Base-by-base conservation (phyloP, 2,329 filamentous ascomycete species). In the Sporothrix variecibatus region DNA sequence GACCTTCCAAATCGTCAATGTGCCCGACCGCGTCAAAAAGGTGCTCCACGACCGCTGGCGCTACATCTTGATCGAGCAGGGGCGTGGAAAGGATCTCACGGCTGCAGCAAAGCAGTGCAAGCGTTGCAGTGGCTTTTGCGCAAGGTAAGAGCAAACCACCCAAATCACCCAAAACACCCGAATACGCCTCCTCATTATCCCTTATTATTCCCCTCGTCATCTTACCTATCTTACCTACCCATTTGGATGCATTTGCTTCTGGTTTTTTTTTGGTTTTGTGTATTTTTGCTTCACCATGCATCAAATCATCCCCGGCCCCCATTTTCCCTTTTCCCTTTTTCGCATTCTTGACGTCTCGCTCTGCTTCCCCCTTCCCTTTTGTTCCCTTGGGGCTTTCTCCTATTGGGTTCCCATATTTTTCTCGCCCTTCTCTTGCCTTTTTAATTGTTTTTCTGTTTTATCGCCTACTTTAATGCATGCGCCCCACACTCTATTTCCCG, bases 21-120 rank as follows among this genome's bases (percentile, higher is more conserved):
- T 99, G 67, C 96, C 96, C 5, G 92, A 92, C 78, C 94, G 93
- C 80, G 95, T 99, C 80, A 98, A 98, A 83, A 97, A 94, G 83
- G 95, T 97, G 73, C 88, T 99, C 65, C 94, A 98, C 82, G 94
- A 98, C 84, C 91, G 95, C 80, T 99, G 96, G 96, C 97, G 93
- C 83, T 98, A 93, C 84, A 94, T 99, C 77, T 88, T 98, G 78
- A 94, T 98, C 76, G 96, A 99, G 85, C 92, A 95, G 79, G 94
- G 94, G 78, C 93, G 95, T 78, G 93, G 94, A 78, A 98, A 98
- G 84, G 96, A 98, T 83, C 88, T 98, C 81, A 98, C 95, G 75
- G 96, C 94, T 83, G 95, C 94, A 76, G 94, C 97, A 79, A 98
- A 99, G 86, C 91, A 91, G 78, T 99, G 96, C 88, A 98, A 97